phyloP scores from a whole-genome alignment of 164 flowering plant species.

The Vitis riparia region DNA sequence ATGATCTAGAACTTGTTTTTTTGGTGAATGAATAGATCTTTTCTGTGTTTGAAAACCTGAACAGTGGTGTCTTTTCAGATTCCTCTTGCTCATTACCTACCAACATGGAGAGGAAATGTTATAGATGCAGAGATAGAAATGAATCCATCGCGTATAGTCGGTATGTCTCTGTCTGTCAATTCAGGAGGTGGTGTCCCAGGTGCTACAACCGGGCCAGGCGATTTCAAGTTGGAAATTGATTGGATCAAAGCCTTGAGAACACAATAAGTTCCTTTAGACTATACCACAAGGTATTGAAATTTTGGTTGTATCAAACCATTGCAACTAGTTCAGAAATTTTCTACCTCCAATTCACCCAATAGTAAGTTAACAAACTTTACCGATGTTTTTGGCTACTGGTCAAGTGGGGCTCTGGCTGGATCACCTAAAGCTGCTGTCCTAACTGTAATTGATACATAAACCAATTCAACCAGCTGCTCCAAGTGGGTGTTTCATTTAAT shows the following conservation, averaged over 20 bases:
- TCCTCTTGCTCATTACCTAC: slow-evolving; percentile 78
- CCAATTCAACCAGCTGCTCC: too few relatives aligned
- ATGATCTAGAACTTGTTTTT: too few relatives aligned
- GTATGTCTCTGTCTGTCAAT: slow-evolving; percentile 90
- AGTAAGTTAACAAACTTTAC: too few relatives aligned
- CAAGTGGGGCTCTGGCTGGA: too few relatives aligned
- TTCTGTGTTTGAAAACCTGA: not conserved
- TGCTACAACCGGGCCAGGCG: slow-evolving; percentile 81
- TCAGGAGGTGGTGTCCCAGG: slow-evolving; percentile 80
- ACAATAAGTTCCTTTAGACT: slow-evolving; percentile 18
- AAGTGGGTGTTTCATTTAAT: too few relatives aligned
- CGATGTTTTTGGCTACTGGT: too few relatives aligned
- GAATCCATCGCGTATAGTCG: slow-evolving; percentile 87
- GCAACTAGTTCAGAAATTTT: too few relatives aligned
- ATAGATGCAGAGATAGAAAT: slow-evolving; percentile 84
- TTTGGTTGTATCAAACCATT: too few relatives aligned
- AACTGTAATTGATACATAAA: too few relatives aligned
- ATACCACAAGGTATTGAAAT: not conserved
- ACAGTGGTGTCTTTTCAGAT: slow-evolving; percentile 45
- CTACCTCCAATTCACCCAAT: too few relatives aligned
- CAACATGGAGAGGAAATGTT: slow-evolving; percentile 93
- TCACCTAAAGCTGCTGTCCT: too few relatives aligned
- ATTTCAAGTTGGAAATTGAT: slow-evolving; percentile 79
- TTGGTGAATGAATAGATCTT: too few relatives aligned
- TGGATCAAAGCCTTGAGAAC: slow-evolving; percentile 88